Percentiles rank a stretch among this genome's conserved stretches.
Evolutionary conservation across 2,329 filamentous ascomycete genomes (phyloP).

Genomic region (Hortaea sp.): DNA sequence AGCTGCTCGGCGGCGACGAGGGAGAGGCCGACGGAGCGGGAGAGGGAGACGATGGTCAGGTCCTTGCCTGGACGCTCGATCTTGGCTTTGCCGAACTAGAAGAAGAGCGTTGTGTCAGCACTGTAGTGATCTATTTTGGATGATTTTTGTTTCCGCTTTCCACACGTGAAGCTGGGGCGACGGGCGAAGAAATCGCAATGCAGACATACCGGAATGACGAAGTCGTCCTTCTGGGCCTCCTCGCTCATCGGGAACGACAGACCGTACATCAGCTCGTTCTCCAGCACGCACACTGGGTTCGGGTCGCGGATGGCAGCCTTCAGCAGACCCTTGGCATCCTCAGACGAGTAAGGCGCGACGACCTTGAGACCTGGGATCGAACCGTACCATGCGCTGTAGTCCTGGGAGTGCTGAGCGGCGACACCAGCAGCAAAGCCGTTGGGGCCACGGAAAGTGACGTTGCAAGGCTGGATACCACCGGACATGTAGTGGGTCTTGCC

Average conservation of each 20-base stretch:
- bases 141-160: background rate
- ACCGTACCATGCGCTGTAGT: constrained; percentile 98
- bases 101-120: background rate
- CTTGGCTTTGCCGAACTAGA: constrained; percentile 89
- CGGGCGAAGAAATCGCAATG: background rate
- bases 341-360: constrained; percentile 87
- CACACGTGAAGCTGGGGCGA: background rate
- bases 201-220: constrained; percentile 65
- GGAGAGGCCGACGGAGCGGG: constrained; percentile 88
- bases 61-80: constrained; percentile 94
- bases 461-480: constrained; percentile 97
- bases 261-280: constrained; percentile 68
- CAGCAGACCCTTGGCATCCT: constrained; percentile 95
- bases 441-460: constrained; percentile 98
- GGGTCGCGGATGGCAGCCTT: constrained; percentile 98
- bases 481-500: constrained; percentile 99
- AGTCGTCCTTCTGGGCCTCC: constrained; percentile 90
- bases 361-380: constrained; percentile 97
- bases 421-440: constrained; percentile 97
- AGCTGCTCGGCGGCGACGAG: constrained; percentile 80
- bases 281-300: constrained; percentile 74
- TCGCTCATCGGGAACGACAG: constrained; percentile 95
- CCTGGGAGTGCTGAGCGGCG: constrained; percentile 95
- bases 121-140: background rate
- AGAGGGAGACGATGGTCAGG: constrained; percentile 87